A percentile compares a stretch with the other conserved stretches of the same genome.
These are phyloP conservation scores for Arthrobotrys sphaeroides DNA, from an alignment of 2,329 filamentous ascomycete genomes.

Conservation along the genomic window DNA sequence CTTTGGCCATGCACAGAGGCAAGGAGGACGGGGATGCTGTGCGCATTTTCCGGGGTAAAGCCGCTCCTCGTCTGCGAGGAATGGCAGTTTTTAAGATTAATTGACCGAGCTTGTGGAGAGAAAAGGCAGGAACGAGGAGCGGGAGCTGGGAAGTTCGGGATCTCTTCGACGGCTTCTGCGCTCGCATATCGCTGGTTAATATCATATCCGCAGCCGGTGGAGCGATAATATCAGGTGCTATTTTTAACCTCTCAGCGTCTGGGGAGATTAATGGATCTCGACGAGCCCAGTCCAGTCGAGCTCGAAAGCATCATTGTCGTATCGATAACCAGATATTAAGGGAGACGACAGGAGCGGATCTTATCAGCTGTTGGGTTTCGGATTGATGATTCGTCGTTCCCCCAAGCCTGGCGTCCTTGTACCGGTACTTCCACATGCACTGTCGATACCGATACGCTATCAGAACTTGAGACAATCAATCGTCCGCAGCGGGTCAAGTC, in stretches of 20 bases:
- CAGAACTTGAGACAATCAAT: constrained; percentile 27
- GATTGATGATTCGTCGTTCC: constrained; percentile 17
- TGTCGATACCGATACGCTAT: background rate
- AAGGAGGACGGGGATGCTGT: constrained; percentile 24
- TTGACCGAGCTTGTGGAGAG: constrained; percentile 24
- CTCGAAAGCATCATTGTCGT: background rate
- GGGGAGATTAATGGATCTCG: constrained; percentile 21
- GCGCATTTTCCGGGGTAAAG: constrained; percentile 51
- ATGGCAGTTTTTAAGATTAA: constrained; percentile 12
- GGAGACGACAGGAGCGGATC: constrained; percentile 24
- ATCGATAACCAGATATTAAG: constrained; percentile 31
- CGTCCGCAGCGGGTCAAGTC: constrained; percentile 44
- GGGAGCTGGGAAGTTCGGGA: constrained; percentile 12
- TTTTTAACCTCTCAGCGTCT: constrained; percentile 34
- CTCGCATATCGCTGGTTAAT: background rate
- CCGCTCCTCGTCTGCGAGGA: constrained; percentile 7
- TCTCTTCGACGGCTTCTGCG: background rate
- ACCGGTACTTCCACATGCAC: constrained; percentile 32
- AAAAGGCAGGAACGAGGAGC: background rate
- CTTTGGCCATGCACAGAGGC: constrained; percentile 30
- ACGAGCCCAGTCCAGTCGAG: constrained; percentile 3
- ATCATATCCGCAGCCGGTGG: background rate
- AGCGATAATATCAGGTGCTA: constrained; percentile 26
- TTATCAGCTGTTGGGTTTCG: constrained; percentile 51
- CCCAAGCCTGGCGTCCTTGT: too few species aligned